A percentile compares a stretch with the other conserved stretches of the same genome.
These are phyloP conservation scores for Penicillium expansum DNA, from an alignment of 2,329 filamentous ascomycete genomes.

Conservation along the genomic window DNA sequence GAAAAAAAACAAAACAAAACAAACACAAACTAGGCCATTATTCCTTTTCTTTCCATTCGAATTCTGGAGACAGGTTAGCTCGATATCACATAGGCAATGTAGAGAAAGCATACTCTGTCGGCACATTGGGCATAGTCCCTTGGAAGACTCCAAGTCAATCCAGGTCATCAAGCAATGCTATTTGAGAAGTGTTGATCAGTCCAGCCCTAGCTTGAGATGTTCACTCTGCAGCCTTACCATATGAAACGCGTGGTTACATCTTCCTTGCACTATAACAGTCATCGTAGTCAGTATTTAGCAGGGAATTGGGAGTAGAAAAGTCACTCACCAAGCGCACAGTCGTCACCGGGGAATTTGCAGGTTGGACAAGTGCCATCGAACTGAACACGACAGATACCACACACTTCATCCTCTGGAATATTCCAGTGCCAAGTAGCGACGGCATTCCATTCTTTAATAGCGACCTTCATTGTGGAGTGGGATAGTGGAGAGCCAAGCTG, in stretches of 20 bases:
- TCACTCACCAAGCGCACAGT: conserved; percentile 80
- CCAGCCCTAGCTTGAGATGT: conserved; percentile 4
- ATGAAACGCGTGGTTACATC: conserved; percentile 97
- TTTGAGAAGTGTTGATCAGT: conserved; percentile 5
- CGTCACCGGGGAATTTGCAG: conserved; percentile 96
- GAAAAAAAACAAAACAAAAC: neutral
- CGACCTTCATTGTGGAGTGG: conserved; percentile 77
- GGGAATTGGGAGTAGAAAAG: neutral
- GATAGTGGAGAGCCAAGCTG: neutral
- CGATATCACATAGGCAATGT: neutral
- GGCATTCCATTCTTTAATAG: conserved; percentile 86
- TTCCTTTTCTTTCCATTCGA: conserved; percentile 51
- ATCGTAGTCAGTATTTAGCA: conserved; percentile 9
- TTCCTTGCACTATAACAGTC: conserved; percentile 71
- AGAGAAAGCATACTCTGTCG: conserved; percentile 67
- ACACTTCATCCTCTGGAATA: conserved; percentile 94
- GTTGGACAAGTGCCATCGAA: conserved; percentile 97
- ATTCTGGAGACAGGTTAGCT: conserved; percentile 42
- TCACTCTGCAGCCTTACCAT: conserved; percentile 60
- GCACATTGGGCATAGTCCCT: conserved; percentile 96
- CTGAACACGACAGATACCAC: conserved; percentile 95
- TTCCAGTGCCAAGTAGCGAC: conserved; percentile 98
- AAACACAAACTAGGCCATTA: conserved; percentile 12
- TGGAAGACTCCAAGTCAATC: conserved; percentile 92
- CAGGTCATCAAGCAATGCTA: conserved; percentile 85